Evolutionary conservation across 371 early-diverging fungal genomes (phyloP).

Genomic region (Ordospora colligata): DNA sequence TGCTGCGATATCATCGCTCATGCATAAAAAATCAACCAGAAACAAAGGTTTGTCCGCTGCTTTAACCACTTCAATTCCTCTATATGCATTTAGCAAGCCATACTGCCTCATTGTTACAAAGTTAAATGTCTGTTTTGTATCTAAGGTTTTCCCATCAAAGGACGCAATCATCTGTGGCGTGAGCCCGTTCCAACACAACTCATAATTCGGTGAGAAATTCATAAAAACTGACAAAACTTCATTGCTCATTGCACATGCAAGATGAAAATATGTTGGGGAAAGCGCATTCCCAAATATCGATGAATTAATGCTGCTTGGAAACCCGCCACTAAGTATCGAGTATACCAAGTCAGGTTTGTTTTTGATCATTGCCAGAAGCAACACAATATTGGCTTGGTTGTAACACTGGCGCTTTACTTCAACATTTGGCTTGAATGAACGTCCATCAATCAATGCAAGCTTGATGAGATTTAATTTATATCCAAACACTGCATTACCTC

Average conservation of each 20-base stretch:
- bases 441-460: slow-evolving; percentile 30
- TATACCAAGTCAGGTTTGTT: slow-evolving; percentile 45
- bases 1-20: slow-evolving; percentile 3
- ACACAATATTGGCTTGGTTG: slow-evolving; percentile 40
- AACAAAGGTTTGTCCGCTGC: slow-evolving; percentile 39
- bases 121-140: slow-evolving; percentile 13
- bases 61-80: slow-evolving; percentile 9
- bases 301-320: slow-evolving; percentile 44
- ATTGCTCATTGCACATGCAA: slow-evolving; percentile 31
- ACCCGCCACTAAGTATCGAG: slow-evolving; percentile 48
- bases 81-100: background rate
- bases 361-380: slow-evolving; percentile 53
- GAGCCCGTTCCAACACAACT: slow-evolving; percentile 38
- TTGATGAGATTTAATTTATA: slow-evolving; percentile 20
- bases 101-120: slow-evolving; percentile 41
- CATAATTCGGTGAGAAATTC: background rate
- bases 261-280: slow-evolving; percentile 47
- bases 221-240: slow-evolving; percentile 15
- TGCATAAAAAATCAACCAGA: slow-evolving; percentile 45
- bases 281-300: slow-evolving; percentile 40
- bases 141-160: background rate
- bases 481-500: background rate
- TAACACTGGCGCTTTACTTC: slow-evolving; percentile 10
- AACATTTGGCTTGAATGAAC: slow-evolving; percentile 13
- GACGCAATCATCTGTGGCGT: slow-evolving; percentile 33